Conservation (phyloP, 495 filamentous ascomycete genomes). For the Zalerion maritima region DNA sequence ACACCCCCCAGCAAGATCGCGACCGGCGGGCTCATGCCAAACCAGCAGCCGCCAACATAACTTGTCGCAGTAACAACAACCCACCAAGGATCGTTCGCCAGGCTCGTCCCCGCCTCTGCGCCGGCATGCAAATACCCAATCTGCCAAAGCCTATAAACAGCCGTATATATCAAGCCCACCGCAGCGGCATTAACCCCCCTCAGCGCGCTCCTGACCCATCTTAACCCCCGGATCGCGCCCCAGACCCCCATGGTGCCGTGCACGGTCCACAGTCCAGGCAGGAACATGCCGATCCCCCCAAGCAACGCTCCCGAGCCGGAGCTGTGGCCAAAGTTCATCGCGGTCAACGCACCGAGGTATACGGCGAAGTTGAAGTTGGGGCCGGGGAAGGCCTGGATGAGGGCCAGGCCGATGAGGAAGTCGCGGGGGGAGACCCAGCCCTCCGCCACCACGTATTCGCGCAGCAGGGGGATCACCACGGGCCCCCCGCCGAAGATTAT, state of each 20-base stretch:
- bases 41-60: slow-evolving; percentile 50
- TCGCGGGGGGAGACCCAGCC: slow-evolving; percentile 69
- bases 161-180: slow-evolving; percentile 68
- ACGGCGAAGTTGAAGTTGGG: slow-evolving; percentile 86
- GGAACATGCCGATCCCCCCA: slow-evolving; percentile 57
- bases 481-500: slow-evolving; percentile 82
- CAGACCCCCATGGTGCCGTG: slow-evolving; percentile 59
- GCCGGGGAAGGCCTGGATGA: slow-evolving; percentile 73
- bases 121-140: slow-evolving; percentile 51
- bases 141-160: slow-evolving; percentile 72
- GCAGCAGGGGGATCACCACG: slow-evolving; percentile 68
- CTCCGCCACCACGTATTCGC: slow-evolving; percentile 63
- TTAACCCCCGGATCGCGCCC: slow-evolving; percentile 38
- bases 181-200: slow-evolving; percentile 63
- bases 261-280: slow-evolving; percentile 50
- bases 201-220: slow-evolving; percentile 41
- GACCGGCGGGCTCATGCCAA: slow-evolving; percentile 40
- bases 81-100: slow-evolving; percentile 64
- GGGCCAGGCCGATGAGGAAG: slow-evolving; percentile 68
- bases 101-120: slow-evolving; percentile 38
- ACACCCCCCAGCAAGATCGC: slow-evolving; percentile 53
- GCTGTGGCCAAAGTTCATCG: slow-evolving; percentile 20
- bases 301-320: slow-evolving; percentile 37
- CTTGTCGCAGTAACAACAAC: slow-evolving; percentile 48
- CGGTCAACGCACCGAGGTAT: slow-evolving; percentile 51